A percentile compares a stretch with the other conserved stretches of the same genome.
These are phyloP conservation scores for Epichloe gansuensis DNA, from an alignment of 2,329 filamentous ascomycete genomes.

Conservation along the genomic window DNA sequence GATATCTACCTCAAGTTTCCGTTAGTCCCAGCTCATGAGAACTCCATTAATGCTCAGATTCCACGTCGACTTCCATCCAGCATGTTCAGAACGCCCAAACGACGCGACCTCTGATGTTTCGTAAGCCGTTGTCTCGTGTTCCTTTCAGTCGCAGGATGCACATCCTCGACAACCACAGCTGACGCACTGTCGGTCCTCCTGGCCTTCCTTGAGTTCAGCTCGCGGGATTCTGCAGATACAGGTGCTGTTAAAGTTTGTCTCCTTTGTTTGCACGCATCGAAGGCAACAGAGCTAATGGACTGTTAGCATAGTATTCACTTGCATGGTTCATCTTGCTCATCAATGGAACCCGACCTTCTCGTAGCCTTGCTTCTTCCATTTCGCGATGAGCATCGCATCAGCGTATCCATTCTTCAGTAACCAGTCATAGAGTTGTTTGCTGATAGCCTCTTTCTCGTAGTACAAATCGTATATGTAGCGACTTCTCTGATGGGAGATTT, in stretches of 20 bases:
- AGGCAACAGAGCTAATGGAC: conserved; percentile 68
- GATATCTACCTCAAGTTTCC: conserved; percentile 23
- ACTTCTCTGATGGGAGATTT: conserved; percentile 84
- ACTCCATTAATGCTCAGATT: neutral
- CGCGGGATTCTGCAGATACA: conserved; percentile 94
- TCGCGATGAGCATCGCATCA: conserved; percentile 89
- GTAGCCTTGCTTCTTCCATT: conserved; percentile 99
- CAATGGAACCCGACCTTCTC: conserved; percentile 57
- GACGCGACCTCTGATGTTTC: neutral
- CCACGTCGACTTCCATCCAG: neutral
- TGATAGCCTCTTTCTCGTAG: conserved; percentile 95
- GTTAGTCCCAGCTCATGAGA: neutral
- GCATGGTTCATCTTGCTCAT: conserved; percentile 5
- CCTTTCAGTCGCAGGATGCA: conserved; percentile 60
- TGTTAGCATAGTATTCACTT: neutral
- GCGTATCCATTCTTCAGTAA: conserved; percentile 93
- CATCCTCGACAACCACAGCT: conserved; percentile 91
- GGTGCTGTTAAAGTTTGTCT: conserved; percentile 96
- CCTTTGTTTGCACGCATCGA: conserved; percentile 96
- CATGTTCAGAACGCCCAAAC: conserved; percentile 9
- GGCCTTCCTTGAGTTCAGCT: conserved; percentile 77
- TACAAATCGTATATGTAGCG: conserved; percentile 96
- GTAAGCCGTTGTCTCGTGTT: neutral
- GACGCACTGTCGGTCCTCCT: conserved; percentile 74
- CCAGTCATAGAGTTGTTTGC: conserved; percentile 86